Conservation (phyloP, 805 yeast genomes). For the Saturnispora sanitii region DNA sequence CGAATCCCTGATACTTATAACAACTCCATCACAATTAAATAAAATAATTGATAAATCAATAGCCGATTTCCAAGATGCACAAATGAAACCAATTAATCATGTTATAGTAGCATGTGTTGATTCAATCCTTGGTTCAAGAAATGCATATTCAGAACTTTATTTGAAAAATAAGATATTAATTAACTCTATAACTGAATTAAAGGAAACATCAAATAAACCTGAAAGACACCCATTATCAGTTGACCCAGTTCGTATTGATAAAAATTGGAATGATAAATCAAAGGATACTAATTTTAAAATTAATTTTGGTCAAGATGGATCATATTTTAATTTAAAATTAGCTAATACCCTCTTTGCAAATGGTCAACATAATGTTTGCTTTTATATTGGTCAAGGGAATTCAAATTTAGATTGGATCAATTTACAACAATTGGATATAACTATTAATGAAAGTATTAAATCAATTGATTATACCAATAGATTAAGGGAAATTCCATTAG, state of each 20-base stretch:
- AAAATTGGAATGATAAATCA: constrained; percentile 15
- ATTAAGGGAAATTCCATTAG: constrained; percentile 13
- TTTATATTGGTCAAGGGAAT: constrained; percentile 13
- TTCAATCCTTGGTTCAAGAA: constrained; percentile 18
- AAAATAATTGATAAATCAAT: constrained; percentile 13
- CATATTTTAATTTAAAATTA: constrained; percentile 6
- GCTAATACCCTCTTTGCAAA: constrained; percentile 24
- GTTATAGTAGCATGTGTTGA: constrained; percentile 22
- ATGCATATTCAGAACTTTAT: constrained; percentile 25
- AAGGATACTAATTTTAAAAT: constrained; percentile 7
- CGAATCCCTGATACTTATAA: constrained; percentile 18
- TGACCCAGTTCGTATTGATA: constrained; percentile 16
- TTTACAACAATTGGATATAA: constrained; percentile 4
- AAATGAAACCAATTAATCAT: constrained; percentile 10
- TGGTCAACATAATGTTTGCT: constrained; percentile 19
- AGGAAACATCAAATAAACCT: constrained; percentile 3
- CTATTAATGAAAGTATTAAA: not conserved
- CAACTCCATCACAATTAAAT: constrained; percentile 24
- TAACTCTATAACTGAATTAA: constrained; percentile 10
- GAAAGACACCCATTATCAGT: constrained; percentile 12
- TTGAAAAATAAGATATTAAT: constrained; percentile 13
- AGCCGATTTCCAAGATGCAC: constrained; percentile 4
- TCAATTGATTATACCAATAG: constrained; percentile 6
- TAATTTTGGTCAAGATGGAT: constrained; percentile 1
- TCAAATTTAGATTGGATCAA: constrained; percentile 9